Base-by-base conservation (phyloP, 345 rosid species). In the Turnera subulata region DNA sequence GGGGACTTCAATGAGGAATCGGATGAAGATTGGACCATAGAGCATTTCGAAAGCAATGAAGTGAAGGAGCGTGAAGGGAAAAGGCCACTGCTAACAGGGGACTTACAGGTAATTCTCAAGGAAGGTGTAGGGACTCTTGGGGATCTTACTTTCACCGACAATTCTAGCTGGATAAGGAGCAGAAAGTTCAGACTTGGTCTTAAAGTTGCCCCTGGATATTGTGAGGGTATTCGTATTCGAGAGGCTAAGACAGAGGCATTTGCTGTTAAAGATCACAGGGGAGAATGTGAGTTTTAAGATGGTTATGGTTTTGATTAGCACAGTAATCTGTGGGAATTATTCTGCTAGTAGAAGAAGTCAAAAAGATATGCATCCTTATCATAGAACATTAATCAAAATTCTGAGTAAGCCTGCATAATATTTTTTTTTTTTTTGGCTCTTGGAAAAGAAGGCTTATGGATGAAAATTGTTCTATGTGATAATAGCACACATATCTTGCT, bases 151-250 rank as follows among this genome's bases (percentile, higher is more conserved):
- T 92, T 92, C 59, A 89, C 91, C 0, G 98, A 92, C 55, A 92
- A 92, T 74, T 92, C 98, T 20, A 92, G 96, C 69, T 92, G 98
- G 98, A 92, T 89, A 47, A 78, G 96, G 67, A 86, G 98, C 82
- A 73, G 96, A 69, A 92, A 92, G 79, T 92, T 92, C 76, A 77
- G 96, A 72, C 95, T 92, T 39, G 98, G 98, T 58, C 72, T 82
- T 63, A 86, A 86, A 73, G 57, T 76, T 21, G 69, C 81, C 50
- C 53, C 83, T 1, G 84, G 88, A 48, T 72, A 66, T 55, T 66
- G 76, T 70, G 88, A 81, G 52, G 80, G 80, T 25, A 65, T 70
- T 55, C 76, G 75, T 44, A 70, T 92, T 44, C 88, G 84, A n/a
- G 95, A 86, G 76, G 95, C 89, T 55, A 88, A 86, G 78, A 84